These are phyloP conservation scores for Quercus tomentella DNA, from an alignment of 331 rosid genomes.

Conservation along the genomic window DNA sequence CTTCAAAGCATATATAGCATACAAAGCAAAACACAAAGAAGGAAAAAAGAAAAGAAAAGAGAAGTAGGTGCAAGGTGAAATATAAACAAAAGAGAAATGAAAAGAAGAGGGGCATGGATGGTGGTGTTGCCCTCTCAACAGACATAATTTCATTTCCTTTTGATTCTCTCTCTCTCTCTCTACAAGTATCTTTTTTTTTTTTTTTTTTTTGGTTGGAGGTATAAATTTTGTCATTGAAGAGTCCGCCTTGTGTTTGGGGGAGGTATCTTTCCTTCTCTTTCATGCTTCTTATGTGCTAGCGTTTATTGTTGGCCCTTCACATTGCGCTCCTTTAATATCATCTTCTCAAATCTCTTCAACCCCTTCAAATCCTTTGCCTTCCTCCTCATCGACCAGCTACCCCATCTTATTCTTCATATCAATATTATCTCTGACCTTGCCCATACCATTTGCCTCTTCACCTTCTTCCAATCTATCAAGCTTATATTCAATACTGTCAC, in stretches of 20 bases:
- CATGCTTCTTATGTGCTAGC: conserved; percentile 47
- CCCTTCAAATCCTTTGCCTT: conserved; percentile 23
- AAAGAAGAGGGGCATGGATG: conserved; percentile 17
- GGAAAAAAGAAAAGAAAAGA: background rate
- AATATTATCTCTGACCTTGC: background rate
- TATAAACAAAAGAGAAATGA: conserved; percentile 9
- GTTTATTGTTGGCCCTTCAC: conserved; percentile 39
- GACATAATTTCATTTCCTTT: conserved; percentile 25
- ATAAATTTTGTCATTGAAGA: conserved; percentile 35
- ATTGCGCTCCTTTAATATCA: conserved; percentile 20
- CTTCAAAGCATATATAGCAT: conserved; percentile 5
- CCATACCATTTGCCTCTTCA: conserved; percentile 3
- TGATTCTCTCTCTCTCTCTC: conserved; percentile 13
- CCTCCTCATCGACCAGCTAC: background rate
- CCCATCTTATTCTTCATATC: background rate
- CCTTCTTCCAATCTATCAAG: background rate
- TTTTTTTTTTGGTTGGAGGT: background rate
- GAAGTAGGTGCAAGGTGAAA: conserved; percentile 47
- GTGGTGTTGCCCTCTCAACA: conserved; percentile 33
- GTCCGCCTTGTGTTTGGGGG: conserved; percentile 42
- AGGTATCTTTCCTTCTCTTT: conserved; percentile 46
- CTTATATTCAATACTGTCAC: background rate
- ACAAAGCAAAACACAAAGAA: background rate
- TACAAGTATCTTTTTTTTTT: conserved; percentile 13
- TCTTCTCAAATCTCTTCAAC: conserved; percentile 11